Evolutionary conservation across 1,284 basidiomycete genomes (phyloP).

Genomic region (Ceraceosorus bombacis): DNA sequence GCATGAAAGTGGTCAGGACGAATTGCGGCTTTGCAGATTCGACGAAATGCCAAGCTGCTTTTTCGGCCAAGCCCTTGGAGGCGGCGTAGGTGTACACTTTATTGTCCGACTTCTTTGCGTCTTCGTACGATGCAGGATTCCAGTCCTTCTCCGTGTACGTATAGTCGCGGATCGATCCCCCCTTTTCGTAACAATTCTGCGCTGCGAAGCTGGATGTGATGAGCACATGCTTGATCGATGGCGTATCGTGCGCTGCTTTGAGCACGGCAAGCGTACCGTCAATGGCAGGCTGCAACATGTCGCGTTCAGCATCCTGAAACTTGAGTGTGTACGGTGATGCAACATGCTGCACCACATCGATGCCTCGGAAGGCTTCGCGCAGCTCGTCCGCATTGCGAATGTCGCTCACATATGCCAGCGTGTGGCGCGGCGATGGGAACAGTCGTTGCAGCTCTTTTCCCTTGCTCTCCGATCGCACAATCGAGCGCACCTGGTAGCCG

Average conservation of each 20-base stretch:
- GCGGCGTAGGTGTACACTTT: constrained; percentile 29
- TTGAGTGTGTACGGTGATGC: constrained; percentile 36
- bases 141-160: constrained; percentile 30
- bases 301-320: constrained; percentile 38
- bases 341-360: constrained; percentile 22
- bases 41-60: constrained; percentile 36
- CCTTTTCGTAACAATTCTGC: too few species aligned
- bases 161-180: constrained; percentile 20
- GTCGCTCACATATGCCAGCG: too few species aligned
- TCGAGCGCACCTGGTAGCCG: too few species aligned
- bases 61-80: constrained; percentile 39
- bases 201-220: constrained; percentile 41
- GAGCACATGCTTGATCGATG: constrained; percentile 34
- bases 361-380: constrained; percentile 2
- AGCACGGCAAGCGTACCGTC: constrained; percentile 45
- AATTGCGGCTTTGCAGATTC: constrained; percentile 23
- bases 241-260: constrained; percentile 30
- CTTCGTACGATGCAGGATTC: constrained; percentile 30
- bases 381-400: background rate
- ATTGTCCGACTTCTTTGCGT: constrained; percentile 11
- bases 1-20: constrained; percentile 30
- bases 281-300: constrained; percentile 46
- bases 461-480: too few species aligned
- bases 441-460: too few species aligned
- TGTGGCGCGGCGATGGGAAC: too few species aligned